These are phyloP conservation scores for Miscanthus sacchariflorus DNA, from an alignment of 202 grass and related monocot genomes.

Conservation along the genomic window DNA sequence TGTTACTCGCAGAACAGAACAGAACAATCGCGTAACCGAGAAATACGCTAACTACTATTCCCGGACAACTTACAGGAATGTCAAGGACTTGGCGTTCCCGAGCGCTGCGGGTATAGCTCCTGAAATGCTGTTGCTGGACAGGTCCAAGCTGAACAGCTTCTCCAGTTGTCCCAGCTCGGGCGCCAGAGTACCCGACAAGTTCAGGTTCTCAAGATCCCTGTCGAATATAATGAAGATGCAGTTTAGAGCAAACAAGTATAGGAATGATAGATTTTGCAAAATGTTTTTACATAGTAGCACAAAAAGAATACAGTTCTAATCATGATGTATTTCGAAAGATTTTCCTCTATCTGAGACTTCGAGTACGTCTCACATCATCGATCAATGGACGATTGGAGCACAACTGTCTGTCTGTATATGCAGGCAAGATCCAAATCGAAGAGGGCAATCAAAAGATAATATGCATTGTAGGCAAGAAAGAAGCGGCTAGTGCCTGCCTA, in stretches of 20 bases:
- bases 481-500: background rate
- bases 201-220: conserved; percentile 51
- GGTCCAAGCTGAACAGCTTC: conserved; percentile 49
- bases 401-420: background rate
- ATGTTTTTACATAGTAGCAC: background rate
- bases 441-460: background rate
- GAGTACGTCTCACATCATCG: background rate
- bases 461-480: background rate
- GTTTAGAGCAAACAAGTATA: background rate
- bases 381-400: background rate
- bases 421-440: background rate
- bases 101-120: conserved; percentile 58
- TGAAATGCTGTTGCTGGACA: conserved; percentile 59
- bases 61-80: conserved; percentile 39
- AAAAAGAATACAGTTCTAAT: background rate
- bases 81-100: conserved; percentile 52
- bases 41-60: background rate
- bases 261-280: background rate
- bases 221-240: background rate
- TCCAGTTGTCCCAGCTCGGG: conserved; percentile 73
- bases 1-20: too few species aligned
- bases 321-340: background rate
- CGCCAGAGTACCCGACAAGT: conserved; percentile 67
- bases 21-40: background rate
- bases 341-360: background rate